These are phyloP conservation scores for Vinca minor DNA, from an alignment of 257 asterid species.

Conservation along the genomic window DNA sequence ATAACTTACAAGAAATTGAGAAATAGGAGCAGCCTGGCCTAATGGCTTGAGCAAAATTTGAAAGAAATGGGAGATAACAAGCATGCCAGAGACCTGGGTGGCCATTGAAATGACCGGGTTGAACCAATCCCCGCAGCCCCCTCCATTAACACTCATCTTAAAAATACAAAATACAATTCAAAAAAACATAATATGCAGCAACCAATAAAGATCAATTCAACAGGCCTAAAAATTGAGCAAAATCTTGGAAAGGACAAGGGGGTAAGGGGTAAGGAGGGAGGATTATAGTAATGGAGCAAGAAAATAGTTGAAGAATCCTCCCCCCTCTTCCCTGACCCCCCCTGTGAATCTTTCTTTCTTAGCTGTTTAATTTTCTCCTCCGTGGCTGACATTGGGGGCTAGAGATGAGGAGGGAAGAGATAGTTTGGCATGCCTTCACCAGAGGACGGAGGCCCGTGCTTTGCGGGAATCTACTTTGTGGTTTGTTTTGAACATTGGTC, in stretches of 20 bases:
- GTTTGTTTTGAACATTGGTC: no score
- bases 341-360: not conserved
- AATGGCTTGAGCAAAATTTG: constrained; percentile 76
- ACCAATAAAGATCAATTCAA: not conserved
- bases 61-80: constrained; percentile 81
- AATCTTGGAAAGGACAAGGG: constrained; percentile 6
- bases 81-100: constrained; percentile 73
- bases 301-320: constrained; percentile 1
- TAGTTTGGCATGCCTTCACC: not conserved
- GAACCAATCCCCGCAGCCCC: constrained; percentile 43
- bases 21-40: constrained; percentile 88
- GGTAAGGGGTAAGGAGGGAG: constrained; percentile 12
- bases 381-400: not conserved
- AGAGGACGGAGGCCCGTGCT: constrained; percentile 18
- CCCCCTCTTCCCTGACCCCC: constrained; percentile 7
- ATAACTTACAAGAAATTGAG: constrained; percentile 97
- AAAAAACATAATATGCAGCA: constrained; percentile 7
- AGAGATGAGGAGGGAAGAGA: not conserved
- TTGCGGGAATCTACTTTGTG: no score
- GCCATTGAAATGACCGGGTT: constrained; percentile 83
- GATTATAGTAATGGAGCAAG: not conserved
- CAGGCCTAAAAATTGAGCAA: not conserved
- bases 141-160: constrained; percentile 16
- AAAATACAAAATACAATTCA: not conserved
- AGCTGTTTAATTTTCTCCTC: not conserved